Evolutionary conservation across 192 early-diverging fungal species (phyloP).

Genomic region (Backusella sp.): DNA sequence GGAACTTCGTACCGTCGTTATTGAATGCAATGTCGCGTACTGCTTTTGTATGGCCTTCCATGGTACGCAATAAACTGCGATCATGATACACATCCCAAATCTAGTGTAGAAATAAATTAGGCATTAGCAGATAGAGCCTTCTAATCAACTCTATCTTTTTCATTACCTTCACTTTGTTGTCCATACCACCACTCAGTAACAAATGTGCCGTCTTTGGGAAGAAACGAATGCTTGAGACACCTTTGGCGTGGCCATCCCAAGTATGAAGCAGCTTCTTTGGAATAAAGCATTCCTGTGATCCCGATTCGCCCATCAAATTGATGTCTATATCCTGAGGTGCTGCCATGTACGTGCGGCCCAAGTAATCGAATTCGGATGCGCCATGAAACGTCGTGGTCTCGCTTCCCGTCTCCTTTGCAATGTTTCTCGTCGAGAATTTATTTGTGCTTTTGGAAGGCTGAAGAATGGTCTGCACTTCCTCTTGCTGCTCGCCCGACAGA

Average conservation of each 20-base stretch:
- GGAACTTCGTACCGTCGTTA: constrained; percentile 80
- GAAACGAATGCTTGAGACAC: constrained; percentile 87
- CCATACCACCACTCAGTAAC: constrained; percentile 90
- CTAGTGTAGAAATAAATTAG: constrained; percentile 29
- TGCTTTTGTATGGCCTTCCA: constrained; percentile 88
- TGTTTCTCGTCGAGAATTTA: constrained; percentile 21
- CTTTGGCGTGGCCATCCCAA: constrained; percentile 91
- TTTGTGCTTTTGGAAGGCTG: not conserved
- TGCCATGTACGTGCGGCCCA: constrained; percentile 96
- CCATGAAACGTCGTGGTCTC: constrained; percentile 91
- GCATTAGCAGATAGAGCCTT: not conserved
- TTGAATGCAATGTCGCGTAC: constrained; percentile 91
- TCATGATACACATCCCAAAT: constrained; percentile 96
- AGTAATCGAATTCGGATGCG: constrained; percentile 82
- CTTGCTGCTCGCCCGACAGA: constrained; percentile 51
- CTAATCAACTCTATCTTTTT: not conserved
- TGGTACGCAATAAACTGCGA: constrained; percentile 81
- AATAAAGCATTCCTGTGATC: constrained; percentile 76
- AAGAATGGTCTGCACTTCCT: constrained; percentile 34
- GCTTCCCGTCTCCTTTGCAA: constrained; percentile 41
- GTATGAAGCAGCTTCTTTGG: constrained; percentile 89
- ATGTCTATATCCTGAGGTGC: constrained; percentile 85
- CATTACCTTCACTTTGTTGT: constrained; percentile 86
- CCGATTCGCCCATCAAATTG: constrained; percentile 71
- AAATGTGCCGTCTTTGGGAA: constrained; percentile 91